Conservation (phyloP, 1,284 basidiomycete species). For the Tausonia pullulans region DNA sequence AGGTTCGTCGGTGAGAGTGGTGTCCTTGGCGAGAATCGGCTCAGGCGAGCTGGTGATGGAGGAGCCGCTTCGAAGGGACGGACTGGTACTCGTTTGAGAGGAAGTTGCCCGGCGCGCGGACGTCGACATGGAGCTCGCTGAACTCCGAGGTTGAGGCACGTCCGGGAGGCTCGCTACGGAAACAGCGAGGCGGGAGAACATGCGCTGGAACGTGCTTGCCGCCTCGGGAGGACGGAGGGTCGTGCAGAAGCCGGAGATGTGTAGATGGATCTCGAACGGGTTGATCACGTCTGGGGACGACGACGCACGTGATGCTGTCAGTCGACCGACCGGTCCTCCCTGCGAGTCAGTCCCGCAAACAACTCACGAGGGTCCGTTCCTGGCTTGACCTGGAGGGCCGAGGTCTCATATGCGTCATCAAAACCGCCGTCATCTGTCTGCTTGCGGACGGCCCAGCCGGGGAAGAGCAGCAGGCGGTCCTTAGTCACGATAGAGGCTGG, state of each 20-base stretch:
- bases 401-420: conserved; percentile 15
- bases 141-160: conserved; percentile 25
- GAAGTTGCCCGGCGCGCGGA: background rate
- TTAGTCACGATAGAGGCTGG: conserved; percentile 3
- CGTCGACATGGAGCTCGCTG: background rate
- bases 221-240: conserved; percentile 49
- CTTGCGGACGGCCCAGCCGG: conserved; percentile 29
- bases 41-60: background rate
- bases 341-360: background rate
- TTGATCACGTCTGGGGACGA: conserved; percentile 11
- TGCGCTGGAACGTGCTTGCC: conserved; percentile 57
- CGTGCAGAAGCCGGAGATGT: conserved; percentile 61
- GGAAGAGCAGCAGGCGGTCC: conserved; percentile 26
- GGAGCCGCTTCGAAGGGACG: background rate
- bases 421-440: conserved; percentile 17
- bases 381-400: background rate
- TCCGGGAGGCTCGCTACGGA: conserved; percentile 55
- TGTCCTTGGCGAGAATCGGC: background rate
- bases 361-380: background rate
- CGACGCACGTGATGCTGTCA: background rate
- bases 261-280: conserved; percentile 55
- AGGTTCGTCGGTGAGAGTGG: background rate
- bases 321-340: background rate
- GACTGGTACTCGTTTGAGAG: background rate
- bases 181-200: conserved; percentile 64